Base-by-base conservation (phyloP, 305 asterid genomes). In the Coffea humblotiana region DNA sequence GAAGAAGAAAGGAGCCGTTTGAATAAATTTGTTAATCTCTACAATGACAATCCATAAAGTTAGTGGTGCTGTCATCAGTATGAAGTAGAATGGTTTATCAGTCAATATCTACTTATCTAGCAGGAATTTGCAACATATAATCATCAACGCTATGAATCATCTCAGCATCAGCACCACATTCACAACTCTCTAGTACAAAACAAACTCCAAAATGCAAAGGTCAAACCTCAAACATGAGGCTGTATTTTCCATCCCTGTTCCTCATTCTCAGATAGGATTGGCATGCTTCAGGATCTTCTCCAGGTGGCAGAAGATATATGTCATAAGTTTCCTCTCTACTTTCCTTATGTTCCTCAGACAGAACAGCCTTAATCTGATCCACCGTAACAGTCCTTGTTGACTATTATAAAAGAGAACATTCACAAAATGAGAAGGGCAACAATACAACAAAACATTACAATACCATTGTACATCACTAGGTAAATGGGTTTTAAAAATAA, bases 281-380 rank as follows among this genome's bases (percentile, higher is more conserved):
- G 81, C 99, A 96, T 69, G 98, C 97, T 86, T 96, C 99, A 66
- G 98, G 98, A 89, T 96, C 99, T 89, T 96, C 99, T 67, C 99
- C 98, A 29, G 99, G 99, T 67, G 99, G 99, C 54, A 96, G 94
- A 82, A 96, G 98, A 91, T 90, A 96, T 71, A 96, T 96, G 78
- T 96, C 99, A 86, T 96, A 96, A 71, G 98, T 96, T 90, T 96
- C 97, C 89, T 94, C 99, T 4, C 86, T 88, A 66, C 83, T 82
- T 88, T 96, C 99, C 73, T 21, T 83, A 85, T 84, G 80, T 76
- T 92, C 97, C 64, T 86, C 88, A 15, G 90, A 54, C 84, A 96
- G 88, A 71, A 94, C 87, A 75, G 89, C 94, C 91, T 90, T 94
- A 73, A 94, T 93, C 88, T 93, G 92, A 79, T 94, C 97, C 84